Evolutionary conservation across 352 stramenopile genomes (phyloP).

Genomic region (Phytophthora vignae): DNA sequence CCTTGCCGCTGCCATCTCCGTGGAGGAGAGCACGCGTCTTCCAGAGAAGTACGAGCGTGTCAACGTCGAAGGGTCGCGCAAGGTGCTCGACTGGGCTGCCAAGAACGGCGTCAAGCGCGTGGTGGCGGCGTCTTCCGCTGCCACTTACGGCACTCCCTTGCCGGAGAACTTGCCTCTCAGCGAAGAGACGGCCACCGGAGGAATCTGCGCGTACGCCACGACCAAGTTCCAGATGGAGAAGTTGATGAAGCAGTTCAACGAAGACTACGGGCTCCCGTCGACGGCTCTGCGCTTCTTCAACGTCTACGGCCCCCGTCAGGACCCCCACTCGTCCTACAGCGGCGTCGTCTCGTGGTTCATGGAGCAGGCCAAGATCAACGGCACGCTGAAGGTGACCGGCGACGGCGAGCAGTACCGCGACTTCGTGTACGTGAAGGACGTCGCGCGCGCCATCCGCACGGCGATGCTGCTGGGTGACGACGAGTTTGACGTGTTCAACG

Average conservation of each 20-base stretch:
- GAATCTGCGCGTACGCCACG: slow-evolving; percentile 84
- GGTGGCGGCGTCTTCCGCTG: slow-evolving; percentile 79
- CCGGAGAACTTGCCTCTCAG: slow-evolving; percentile 74
- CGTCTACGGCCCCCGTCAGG: slow-evolving; percentile 83
- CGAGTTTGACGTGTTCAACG: slow-evolving; percentile 87
- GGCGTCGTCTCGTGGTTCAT: slow-evolving; percentile 90
- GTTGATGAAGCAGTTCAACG: slow-evolving; percentile 78
- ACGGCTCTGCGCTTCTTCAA: slow-evolving; percentile 89
- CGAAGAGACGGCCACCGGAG: slow-evolving; percentile 77
- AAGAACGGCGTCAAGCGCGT: slow-evolving; percentile 84
- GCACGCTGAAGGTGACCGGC: slow-evolving; percentile 80
- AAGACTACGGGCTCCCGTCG: slow-evolving; percentile 71
- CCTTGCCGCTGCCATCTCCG: slow-evolving; percentile 83
- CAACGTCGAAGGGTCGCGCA: slow-evolving; percentile 84
- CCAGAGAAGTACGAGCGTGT: slow-evolving; percentile 89
- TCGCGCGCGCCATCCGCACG: slow-evolving; percentile 80
- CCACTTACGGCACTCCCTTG: slow-evolving; percentile 75
- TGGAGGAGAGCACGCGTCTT: slow-evolving; percentile 86
- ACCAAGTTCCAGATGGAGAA: slow-evolving; percentile 90
- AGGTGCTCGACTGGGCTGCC: slow-evolving; percentile 81
- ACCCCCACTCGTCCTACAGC: slow-evolving; percentile 86
- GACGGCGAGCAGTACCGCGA: slow-evolving; percentile 85
- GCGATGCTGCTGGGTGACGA: slow-evolving; percentile 75
- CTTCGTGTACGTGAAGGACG: slow-evolving; percentile 90
- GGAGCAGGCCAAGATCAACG: slow-evolving; percentile 87